Evolutionary conservation across 1,139 yeast genomes (phyloP).

Genomic region (Geotrichum klebahnii): DNA sequence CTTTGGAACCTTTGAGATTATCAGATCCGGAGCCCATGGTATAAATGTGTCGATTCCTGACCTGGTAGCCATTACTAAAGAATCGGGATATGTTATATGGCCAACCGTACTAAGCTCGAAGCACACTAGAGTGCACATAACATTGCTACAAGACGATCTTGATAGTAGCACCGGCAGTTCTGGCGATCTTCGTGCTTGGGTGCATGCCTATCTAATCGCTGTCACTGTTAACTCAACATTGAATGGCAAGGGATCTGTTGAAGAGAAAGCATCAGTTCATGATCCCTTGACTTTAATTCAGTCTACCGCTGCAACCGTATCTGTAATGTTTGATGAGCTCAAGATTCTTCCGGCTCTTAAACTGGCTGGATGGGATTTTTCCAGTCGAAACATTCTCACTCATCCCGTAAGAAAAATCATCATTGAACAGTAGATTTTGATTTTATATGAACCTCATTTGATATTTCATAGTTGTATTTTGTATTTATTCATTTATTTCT

Average conservation of each 20-base stretch:
- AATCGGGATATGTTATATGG: constrained; percentile 28
- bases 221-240: constrained; percentile 9
- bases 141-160: constrained; percentile 23
- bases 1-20: constrained; percentile 26
- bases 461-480: background rate
- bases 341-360: constrained; percentile 27
- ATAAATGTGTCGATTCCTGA: constrained; percentile 22
- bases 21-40: constrained; percentile 7
- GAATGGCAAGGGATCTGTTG: background rate
- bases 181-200: constrained; percentile 36
- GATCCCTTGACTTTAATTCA: constrained; percentile 27
- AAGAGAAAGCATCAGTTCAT: constrained; percentile 1
- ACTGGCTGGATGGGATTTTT: constrained; percentile 33
- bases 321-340: constrained; percentile 29
- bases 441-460: too few species aligned
- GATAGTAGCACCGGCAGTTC: constrained; percentile 20
- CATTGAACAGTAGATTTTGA: constrained; percentile 5
- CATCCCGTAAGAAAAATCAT: constrained; percentile 17
- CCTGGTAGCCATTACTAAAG: constrained; percentile 10
- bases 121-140: constrained; percentile 25
- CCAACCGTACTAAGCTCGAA: constrained; percentile 20
- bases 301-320: constrained; percentile 27
- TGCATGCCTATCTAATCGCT: constrained; percentile 35
- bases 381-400: constrained; percentile 11
- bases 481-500: too few species aligned